Evolutionary conservation across 2,329 filamentous ascomycete species (phyloP), one percentile per base, ranked within the genome.

Genomic region (Nothopassalora personata): DNA sequence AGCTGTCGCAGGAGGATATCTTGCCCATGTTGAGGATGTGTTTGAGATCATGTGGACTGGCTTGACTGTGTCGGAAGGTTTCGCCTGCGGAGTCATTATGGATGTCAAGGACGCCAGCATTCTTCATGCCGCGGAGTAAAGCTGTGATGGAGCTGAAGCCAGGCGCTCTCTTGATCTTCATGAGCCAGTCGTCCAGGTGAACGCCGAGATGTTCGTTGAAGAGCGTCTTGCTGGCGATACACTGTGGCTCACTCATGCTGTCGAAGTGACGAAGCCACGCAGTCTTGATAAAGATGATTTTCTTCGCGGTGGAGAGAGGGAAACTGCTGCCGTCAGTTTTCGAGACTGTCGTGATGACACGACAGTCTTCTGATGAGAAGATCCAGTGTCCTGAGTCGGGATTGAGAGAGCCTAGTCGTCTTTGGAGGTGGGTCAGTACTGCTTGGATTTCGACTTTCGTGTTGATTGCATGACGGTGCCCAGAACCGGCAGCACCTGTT

Each of bases 231-330:
- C 1, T 8, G 1, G 36, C 13, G 39, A 54, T 54, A 13, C 34
- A 23, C 15, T 30, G 39, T 7, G 53, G 8, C 13, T 19, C 27
- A 18, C 13, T 15, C 18, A 54, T 10, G 19, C 7, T 47, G 19
- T 54, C 53, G 36, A 54, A 54, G 23, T 30, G 39, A n/a, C 53
- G 53, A 11, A 43, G 53, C 53, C 53, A 54, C 13, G 53, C 36
- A 2, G 31, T 47, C 2, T 4, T 31, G n/a, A 54, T 47, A 19
- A 43, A 54, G 18, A 19, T 15, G 27, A 54, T 15, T n/a, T 54
- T 54, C 39, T 54, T 54, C 7, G 39, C 13, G 3, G 53, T 54
- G 18, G 39, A n/a, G 1, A 54, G 34, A 7, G 36, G 19, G 15
- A 54, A 54, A 39, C 19, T 23, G 51, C 13, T 31, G 53, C 19